Evolutionary conservation across 164 flowering plant genomes (phyloP), one percentile per base, ranked within the genome.

Genomic region (Macadamia tetraphylla): DNA sequence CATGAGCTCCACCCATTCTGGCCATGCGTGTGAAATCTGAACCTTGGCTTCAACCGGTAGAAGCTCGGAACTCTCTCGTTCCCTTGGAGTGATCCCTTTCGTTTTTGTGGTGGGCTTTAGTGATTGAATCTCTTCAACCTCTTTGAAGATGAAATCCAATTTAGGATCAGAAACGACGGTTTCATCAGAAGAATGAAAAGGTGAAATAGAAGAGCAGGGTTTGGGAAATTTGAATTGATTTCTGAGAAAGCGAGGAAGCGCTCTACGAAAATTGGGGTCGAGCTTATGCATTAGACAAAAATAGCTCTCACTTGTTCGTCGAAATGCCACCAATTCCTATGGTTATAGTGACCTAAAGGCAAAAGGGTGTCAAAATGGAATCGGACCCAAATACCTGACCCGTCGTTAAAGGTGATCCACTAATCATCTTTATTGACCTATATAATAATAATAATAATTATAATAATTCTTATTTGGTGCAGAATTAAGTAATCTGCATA

Each of bases 1-100:
- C 90, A 88, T 85, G 68, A 91, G 68, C 17, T 79, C 80, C 66
- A 83, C 85, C 97, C 97, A 91, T 71, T 88, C 97, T 11, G 82
- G 84, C 94, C 94, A 88, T 15, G 85, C 87, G 73, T 84, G 86
- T 15, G 84, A 79, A 61, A 83, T 78, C 68, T 74, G 76, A 30
- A 77, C 73, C 46, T 65, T 70, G 55, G 51, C 42, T 52, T 42
- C 58, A 3, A 43, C 53, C 11, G 62, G 42, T 5, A 61, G 15
- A 55, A 64, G 30, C 49, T 11, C 49, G 8, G 68, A 8, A 17
- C 23, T 17, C 31, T 29, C 49, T 11, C 64, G 8, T 53, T 58
- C 18, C 13, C 40, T 35, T 18, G 57, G 23, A 53, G 11, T 18
- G 29, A 56, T 58, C 44, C 15, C 66, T 29, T 29, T 53, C 1